Evolutionary conservation across 2,329 filamentous ascomycete species (phyloP), one percentile per base, ranked within the genome.

Genomic region (Penicillium sp.): DNA sequence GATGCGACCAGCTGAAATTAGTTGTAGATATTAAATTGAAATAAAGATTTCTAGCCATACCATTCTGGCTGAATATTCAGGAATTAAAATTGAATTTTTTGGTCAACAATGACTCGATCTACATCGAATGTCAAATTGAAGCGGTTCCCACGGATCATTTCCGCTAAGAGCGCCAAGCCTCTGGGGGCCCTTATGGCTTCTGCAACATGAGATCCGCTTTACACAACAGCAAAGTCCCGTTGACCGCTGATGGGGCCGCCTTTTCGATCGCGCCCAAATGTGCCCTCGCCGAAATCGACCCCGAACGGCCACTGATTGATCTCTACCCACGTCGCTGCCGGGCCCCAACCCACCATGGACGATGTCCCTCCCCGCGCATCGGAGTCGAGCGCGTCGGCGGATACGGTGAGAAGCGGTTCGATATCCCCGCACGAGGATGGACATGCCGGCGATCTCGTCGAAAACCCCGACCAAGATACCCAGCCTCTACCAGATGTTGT

Each of bases 291-390:
- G 38, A n/a, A 35, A 33, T 28, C 40, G 24, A 58, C 54, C 53
- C 51, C 57, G 42, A 60, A 35, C 44, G 24, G 37, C 51, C 50
- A 47, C 47, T 58, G 53, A 61, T 44, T 19, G 24, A 47, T 24
- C 38, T 28, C 49, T 30, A 24, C 37, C 56, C 61, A 47, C 51
- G 24, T 42, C 58, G 59, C 58, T 58, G 40, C 28, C 26, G 26
- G 40, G 45, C 57, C 37, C 26, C 45, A 56, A 54, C 61, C 60
- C 68, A 75, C 67, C 40, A 76, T 77, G 75, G 72, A 72, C 61
- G 66, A 75, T 73, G 72, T 61, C 60, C 65, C 65, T 61, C 63
- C 67, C 49, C 66, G 67, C 54, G 61, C 65, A 38, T 69, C 67
- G 45, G 65, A 67, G 51, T 67, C 68, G 51, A 72, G 62, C 60